Evolutionary conservation across 371 early-diverging fungal genomes (phyloP).

Genomic region (Neoconidiobolus thromboides): DNA sequence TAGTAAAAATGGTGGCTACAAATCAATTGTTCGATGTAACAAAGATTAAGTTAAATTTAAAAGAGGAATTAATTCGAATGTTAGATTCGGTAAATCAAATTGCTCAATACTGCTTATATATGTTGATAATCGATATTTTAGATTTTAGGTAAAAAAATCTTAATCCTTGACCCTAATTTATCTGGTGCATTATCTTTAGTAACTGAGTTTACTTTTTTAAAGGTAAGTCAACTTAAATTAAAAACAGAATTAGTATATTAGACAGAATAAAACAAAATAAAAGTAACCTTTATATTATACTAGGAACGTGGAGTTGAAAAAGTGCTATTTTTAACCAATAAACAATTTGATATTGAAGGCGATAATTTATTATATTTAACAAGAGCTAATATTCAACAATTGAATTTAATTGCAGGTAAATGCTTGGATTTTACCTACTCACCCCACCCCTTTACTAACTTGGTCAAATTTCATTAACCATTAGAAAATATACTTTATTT

Average conservation of each 20-base stretch:
- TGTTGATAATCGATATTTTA: constrained; percentile 9
- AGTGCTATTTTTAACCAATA: constrained; percentile 57
- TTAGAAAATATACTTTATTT: constrained; percentile 18
- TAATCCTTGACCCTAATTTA: constrained; percentile 69
- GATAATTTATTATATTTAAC: constrained; percentile 61
- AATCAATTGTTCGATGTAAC: too few relatives aligned
- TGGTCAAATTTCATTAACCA: neutral
- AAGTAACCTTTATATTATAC: neutral
- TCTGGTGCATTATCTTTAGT: constrained; percentile 69
- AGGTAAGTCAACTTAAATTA: constrained; percentile 20
- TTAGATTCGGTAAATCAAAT: neutral
- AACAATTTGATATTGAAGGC: constrained; percentile 40
- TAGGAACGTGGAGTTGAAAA: constrained; percentile 90
- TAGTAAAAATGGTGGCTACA: too few relatives aligned
- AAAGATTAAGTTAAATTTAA: too few relatives aligned
- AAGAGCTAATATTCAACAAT: constrained; percentile 51
- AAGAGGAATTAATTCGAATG: neutral
- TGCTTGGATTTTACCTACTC: neutral
- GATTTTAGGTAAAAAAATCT: constrained; percentile 75
- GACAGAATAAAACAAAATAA: neutral
- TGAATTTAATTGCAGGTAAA: constrained; percentile 68
- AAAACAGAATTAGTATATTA: too few relatives aligned
- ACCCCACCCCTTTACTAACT: neutral
- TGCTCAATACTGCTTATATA: neutral
- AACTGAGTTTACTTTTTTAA: constrained; percentile 65